These are phyloP conservation scores for Stylonectria norvegica DNA, from an alignment of 2,329 filamentous ascomycete genomes.

Conservation along the genomic window DNA sequence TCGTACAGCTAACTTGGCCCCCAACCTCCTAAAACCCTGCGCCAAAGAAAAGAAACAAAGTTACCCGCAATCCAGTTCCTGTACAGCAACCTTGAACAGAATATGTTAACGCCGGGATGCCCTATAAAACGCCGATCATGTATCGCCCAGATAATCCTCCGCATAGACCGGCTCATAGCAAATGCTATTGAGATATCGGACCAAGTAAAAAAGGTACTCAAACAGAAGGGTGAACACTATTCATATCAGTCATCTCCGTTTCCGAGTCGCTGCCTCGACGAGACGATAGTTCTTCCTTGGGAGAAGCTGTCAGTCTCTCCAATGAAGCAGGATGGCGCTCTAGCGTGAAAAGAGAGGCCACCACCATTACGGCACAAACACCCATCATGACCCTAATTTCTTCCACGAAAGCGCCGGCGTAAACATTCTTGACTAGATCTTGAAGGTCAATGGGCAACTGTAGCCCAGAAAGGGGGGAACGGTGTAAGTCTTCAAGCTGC, in stretches of 20 bases:
- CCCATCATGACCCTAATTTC: conserved; percentile 47
- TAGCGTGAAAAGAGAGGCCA: conserved; percentile 43
- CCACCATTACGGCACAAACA: conserved; percentile 41
- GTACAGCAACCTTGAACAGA: background rate
- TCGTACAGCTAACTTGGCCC: background rate
- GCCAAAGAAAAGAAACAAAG: too few relatives aligned
- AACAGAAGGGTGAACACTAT: conserved; percentile 18
- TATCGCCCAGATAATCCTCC: background rate
- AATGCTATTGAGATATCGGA: background rate
- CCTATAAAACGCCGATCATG: conserved; percentile 8
- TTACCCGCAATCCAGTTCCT: background rate
- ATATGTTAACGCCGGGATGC: conserved; percentile 10
- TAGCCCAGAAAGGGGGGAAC: conserved; percentile 40
- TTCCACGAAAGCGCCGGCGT: conserved; percentile 44
- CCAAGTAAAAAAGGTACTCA: conserved; percentile 3
- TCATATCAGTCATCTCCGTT: conserved; percentile 35
- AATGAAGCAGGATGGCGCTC: conserved; percentile 41
- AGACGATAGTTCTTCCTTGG: conserved; percentile 29
- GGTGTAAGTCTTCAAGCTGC: conserved; percentile 43
- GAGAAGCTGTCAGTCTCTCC: conserved; percentile 27
- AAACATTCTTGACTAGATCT: conserved; percentile 38
- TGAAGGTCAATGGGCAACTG: conserved; percentile 33
- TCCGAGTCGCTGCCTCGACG: conserved; percentile 37
- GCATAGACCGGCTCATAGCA: too few relatives aligned
- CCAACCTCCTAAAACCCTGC: background rate